phyloP scores from a whole-genome alignment of 2,329 filamentous ascomycete species.

The Pyrenophora tritici-repentis region DNA sequence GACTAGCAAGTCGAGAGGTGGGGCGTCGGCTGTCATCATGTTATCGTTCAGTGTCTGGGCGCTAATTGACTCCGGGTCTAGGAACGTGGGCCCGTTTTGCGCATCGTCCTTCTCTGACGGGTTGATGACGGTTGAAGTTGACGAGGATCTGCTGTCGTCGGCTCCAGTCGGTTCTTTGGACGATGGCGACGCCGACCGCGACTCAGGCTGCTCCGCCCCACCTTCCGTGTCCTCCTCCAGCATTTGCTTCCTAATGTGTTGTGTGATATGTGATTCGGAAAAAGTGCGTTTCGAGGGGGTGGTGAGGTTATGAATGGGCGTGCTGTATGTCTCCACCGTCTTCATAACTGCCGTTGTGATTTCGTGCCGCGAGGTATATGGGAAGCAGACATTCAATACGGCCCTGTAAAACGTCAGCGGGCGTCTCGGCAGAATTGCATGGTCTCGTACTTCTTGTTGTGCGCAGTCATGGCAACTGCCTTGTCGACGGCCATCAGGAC shows the following conservation, averaged over 20 bases:
- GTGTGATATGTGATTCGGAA: conserved; percentile 83
- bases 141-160: conserved; percentile 39
- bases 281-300: conserved; percentile 69
- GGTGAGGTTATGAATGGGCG: conserved; percentile 63
- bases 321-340: conserved; percentile 85
- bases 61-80: conserved; percentile 88
- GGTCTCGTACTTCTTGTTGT: conserved; percentile 75
- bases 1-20: conserved; percentile 87
- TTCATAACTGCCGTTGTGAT: conserved; percentile 88
- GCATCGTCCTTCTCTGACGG: conserved; percentile 40
- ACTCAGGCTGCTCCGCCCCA: conserved; percentile 30
- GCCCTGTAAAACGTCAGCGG: conserved; percentile 50
- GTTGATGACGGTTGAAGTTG: conserved; percentile 48
- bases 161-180: conserved; percentile 43
- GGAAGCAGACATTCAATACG: conserved; percentile 93
- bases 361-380: conserved; percentile 94
- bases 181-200: conserved; percentile 41
- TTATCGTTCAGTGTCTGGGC: conserved; percentile 80
- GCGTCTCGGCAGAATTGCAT: neutral
- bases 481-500: conserved; percentile 87
- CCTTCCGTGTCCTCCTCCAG: conserved; percentile 48
- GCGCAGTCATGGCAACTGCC: conserved; percentile 82
- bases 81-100: conserved; percentile 38
- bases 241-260: conserved; percentile 70
- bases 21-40: conserved; percentile 84